phyloP scores from a whole-genome alignment of 768 basidiomycete genomes.

The Cystofilobasidium bisporidii region DNA sequence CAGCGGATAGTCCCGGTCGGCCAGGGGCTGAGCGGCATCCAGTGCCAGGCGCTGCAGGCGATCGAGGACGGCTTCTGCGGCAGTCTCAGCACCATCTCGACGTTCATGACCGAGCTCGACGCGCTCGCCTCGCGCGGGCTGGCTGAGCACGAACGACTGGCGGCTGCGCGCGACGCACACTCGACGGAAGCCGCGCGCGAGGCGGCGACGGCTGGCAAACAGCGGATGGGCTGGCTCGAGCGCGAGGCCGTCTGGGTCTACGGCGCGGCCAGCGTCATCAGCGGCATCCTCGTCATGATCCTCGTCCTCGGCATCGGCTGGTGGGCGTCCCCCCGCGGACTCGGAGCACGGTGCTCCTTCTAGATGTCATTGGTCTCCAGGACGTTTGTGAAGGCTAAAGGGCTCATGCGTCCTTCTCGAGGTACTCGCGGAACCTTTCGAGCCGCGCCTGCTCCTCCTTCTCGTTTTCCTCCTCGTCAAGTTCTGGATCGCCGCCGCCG shows the following conservation, averaged over 20 bases:
- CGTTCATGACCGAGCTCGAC: constrained; percentile 73
- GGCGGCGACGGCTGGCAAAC: not conserved
- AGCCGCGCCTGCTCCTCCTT: constrained; percentile 73
- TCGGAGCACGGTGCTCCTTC: not conserved
- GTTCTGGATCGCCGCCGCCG: constrained; percentile 55
- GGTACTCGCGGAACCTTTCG: constrained; percentile 54
- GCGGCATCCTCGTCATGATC: constrained; percentile 61
- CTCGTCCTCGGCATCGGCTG: constrained; percentile 62
- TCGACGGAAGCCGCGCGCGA: too few species aligned
- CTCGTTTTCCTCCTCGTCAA: constrained; percentile 46
- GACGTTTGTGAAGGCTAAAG: not conserved
- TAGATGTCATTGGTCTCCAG: too few species aligned
- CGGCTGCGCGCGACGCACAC: too few species aligned
- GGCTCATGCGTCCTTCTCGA: constrained; percentile 20
- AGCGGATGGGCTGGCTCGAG: not conserved
- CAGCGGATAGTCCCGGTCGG: constrained; percentile 45
- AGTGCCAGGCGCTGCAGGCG: constrained; percentile 69
- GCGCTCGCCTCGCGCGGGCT: constrained; percentile 40
- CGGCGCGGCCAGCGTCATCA: constrained; percentile 55
- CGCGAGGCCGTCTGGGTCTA: constrained; percentile 49
- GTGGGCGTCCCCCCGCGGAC: constrained; percentile 36
- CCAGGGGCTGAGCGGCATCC: constrained; percentile 32
- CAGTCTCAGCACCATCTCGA: constrained; percentile 86
- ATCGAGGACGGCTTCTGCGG: constrained; percentile 88
- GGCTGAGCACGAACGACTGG: not conserved